Conservation (phyloP, 331 rosid species). For the Rosa hybrid region DNA sequence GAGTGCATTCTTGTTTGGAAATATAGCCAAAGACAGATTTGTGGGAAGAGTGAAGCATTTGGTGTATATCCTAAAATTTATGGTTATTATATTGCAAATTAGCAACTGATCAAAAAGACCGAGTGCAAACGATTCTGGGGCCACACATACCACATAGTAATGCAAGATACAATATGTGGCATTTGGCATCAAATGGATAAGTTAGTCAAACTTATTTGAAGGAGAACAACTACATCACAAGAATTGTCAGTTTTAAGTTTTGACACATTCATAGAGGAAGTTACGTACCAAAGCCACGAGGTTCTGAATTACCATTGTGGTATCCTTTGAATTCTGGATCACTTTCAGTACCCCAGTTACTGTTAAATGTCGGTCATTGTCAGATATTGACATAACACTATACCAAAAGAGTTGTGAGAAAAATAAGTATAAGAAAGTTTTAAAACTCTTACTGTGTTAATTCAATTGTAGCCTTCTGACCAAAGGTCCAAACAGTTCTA, state of each 20-base stretch:
- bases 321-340: conserved; percentile 96
- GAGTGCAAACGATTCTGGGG: neutral
- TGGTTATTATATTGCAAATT: neutral
- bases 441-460: conserved; percentile 69
- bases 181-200: neutral
- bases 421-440: neutral
- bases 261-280: conserved; percentile 1
- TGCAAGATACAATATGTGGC: neutral
- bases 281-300: conserved; percentile 87
- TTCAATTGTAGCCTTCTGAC: conserved; percentile 88
- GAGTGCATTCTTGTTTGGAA: neutral
- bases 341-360: conserved; percentile 97
- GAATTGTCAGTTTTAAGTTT: neutral
- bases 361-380: conserved; percentile 39
- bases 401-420: neutral
- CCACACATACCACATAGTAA: neutral
- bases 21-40: neutral
- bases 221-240: conserved; percentile 1
- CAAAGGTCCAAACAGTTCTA: conserved; percentile 88
- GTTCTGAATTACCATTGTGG: conserved; percentile 97
- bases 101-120: neutral
- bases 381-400: conserved; percentile 16
- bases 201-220: neutral
- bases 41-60: neutral
- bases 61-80: neutral